These are phyloP conservation scores for Rhodotorula sp. DNA, from an alignment of 1,284 basidiomycete species.

Conservation along the genomic window DNA sequence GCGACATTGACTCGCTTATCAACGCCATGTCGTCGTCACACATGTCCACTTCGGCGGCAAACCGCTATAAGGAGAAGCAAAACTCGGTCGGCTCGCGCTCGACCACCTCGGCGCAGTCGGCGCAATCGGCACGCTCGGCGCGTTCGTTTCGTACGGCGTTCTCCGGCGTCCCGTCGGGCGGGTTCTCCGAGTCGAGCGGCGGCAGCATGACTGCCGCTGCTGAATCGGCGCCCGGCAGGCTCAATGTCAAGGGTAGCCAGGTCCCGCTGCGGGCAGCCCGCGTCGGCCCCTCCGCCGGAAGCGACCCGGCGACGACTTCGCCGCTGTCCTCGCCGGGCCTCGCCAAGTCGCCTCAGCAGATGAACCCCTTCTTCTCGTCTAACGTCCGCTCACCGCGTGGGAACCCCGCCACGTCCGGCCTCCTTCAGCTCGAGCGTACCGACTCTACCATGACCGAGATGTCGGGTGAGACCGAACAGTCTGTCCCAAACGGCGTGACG, in stretches of 20 bases:
- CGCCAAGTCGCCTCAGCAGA: neutral
- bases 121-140: conserved; percentile 4
- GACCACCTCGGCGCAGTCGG: neutral
- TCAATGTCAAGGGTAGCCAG: conserved; percentile 8
- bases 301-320: neutral
- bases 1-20: conserved; percentile 45
- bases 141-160: conserved; percentile 11
- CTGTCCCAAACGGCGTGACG: neutral
- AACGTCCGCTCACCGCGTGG: neutral
- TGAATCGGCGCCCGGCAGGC: neutral
- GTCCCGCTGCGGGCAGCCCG: conserved; percentile 37
- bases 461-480: neutral
- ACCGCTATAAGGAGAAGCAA: neutral
- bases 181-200: neutral
- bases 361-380: neutral
- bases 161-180: neutral
- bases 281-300: neutral
- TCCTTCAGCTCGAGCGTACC: neutral
- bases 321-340: conserved; percentile 4
- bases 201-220: neutral
- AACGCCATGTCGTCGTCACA: conserved; percentile 36
- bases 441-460: neutral
- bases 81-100: conserved; percentile 1
- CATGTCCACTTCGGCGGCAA: neutral
- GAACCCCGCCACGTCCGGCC: no score